Evolutionary conservation across 2,329 filamentous ascomycete genomes (phyloP).

Genomic region (Paecilomyces niveus): DNA sequence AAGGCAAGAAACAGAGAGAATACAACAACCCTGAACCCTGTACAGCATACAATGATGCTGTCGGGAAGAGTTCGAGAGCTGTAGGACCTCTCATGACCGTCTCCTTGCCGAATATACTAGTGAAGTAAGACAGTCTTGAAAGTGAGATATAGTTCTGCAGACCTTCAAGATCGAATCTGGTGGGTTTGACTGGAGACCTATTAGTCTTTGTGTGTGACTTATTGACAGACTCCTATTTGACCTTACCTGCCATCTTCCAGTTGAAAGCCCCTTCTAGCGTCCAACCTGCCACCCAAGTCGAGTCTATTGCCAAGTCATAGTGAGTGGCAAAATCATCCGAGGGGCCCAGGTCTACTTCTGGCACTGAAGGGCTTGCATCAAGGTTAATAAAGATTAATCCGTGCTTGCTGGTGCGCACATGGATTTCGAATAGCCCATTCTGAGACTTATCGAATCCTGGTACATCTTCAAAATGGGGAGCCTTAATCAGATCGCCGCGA

Average conservation of each 20-base stretch:
- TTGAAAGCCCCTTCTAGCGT: constrained; percentile 22
- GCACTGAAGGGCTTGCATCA: constrained; percentile 5
- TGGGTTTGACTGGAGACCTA: background rate
- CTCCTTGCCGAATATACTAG: background rate
- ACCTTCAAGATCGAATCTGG: background rate
- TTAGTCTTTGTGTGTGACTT: background rate
- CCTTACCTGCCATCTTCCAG: constrained; percentile 26
- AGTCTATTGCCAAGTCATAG: constrained; percentile 6
- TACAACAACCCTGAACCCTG: constrained; percentile 12
- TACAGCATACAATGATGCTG: constrained; percentile 15
- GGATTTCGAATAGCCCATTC: constrained; percentile 46
- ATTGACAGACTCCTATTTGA: background rate
- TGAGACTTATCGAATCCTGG: constrained; percentile 50
- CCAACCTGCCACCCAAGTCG: constrained; percentile 20
- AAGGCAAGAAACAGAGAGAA: constrained; percentile 19
- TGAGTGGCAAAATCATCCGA: constrained; percentile 6
- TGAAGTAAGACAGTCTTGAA: background rate
- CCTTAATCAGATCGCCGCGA: constrained; percentile 52
- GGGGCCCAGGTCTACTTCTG: constrained; percentile 2
- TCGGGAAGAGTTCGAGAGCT: constrained; percentile 14
- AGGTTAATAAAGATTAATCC: constrained; percentile 24
- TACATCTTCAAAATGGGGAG: constrained; percentile 51
- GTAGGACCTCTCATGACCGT: background rate
- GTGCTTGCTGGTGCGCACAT: constrained; percentile 12
- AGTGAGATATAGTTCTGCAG: background rate